Conservation (phyloP, 164 flowering plant species). For the Magnolia changhungtana region DNA sequence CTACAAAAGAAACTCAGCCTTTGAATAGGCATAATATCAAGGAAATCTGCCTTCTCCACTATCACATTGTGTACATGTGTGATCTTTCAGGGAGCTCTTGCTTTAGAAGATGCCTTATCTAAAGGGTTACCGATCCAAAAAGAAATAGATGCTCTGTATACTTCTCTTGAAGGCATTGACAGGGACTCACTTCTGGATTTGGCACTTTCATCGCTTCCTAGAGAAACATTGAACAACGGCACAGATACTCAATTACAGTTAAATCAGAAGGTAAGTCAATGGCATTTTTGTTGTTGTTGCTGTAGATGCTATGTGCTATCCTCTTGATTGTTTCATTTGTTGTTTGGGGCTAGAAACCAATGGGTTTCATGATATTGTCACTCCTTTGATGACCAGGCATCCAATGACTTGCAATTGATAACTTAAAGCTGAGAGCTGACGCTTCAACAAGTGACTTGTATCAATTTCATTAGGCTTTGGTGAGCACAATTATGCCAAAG, state of each 20-base stretch:
- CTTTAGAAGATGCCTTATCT: slow-evolving; percentile 86
- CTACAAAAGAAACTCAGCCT: neutral
- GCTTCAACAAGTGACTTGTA: too few relatives aligned
- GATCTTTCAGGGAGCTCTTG: slow-evolving; percentile 70
- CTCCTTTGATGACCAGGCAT: neutral
- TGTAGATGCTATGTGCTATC: neutral
- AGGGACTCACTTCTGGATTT: slow-evolving; percentile 69
- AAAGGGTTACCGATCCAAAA: slow-evolving; percentile 77
- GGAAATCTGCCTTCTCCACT: neutral
- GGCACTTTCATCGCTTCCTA: slow-evolving; percentile 85
- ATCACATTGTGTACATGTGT: neutral
- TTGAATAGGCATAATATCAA: neutral
- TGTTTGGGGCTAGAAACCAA: neutral
- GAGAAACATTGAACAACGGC: slow-evolving; percentile 61
- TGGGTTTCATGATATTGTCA: too few relatives aligned
- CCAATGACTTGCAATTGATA: neutral
- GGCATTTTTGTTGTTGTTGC: neutral
- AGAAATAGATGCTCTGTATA: slow-evolving; percentile 60
- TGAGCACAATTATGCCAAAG: too few relatives aligned
- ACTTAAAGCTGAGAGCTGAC: neutral
- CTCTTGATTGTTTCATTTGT: neutral
- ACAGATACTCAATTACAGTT: slow-evolving; percentile 66
- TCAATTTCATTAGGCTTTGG: too few relatives aligned
- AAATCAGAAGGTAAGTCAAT: slow-evolving; percentile 64
- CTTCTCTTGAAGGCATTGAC: slow-evolving; percentile 64